Evolutionary conservation across 139 green algal genomes (phyloP).

Genomic region (Yamagishiella unicocca): DNA sequence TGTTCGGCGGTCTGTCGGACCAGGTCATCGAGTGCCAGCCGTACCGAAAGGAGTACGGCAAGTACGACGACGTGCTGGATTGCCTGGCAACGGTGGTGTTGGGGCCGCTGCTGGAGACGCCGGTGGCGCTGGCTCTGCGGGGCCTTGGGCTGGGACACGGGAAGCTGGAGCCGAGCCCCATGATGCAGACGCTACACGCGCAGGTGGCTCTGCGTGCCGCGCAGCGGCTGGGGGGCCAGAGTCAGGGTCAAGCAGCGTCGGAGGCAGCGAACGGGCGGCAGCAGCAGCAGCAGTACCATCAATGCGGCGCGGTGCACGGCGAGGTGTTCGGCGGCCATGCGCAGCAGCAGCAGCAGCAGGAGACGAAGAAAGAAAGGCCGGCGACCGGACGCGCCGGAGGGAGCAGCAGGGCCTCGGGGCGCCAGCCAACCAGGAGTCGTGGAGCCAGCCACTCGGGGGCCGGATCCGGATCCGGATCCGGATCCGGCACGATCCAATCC

Average conservation of each 20-base stretch:
- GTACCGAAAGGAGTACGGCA: slow-evolving; percentile 23
- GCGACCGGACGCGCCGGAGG: too few relatives aligned
- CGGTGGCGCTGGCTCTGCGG: not conserved
- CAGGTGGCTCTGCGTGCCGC: not conserved
- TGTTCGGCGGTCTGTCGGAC: not conserved
- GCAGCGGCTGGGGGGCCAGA: not conserved
- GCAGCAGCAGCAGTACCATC: not conserved
- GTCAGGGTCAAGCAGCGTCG: not conserved
- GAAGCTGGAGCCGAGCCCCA: slow-evolving; percentile 6
- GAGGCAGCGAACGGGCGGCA: not conserved
- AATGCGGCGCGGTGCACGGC: not conserved
- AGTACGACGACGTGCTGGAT: slow-evolving; percentile 40
- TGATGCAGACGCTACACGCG: slow-evolving; percentile 19
- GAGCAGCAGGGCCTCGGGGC: too few relatives aligned
- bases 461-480: too few relatives aligned
- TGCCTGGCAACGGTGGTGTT: not conserved
- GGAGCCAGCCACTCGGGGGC: too few relatives aligned
- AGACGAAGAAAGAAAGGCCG: too few relatives aligned
- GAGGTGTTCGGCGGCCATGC: not conserved
- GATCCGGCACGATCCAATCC: too few relatives aligned
- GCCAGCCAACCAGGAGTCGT: too few relatives aligned
- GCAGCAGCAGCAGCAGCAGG: not conserved
- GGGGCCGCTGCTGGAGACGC: not conserved
- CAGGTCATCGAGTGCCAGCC: slow-evolving; percentile 21
- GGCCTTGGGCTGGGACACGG: not conserved